Percentiles rank a stretch among this genome's conserved stretches.
phyloP scores from a whole-genome alignment of 23 red algal genomes.

The Gracilaria vermiculophylla region DNA sequence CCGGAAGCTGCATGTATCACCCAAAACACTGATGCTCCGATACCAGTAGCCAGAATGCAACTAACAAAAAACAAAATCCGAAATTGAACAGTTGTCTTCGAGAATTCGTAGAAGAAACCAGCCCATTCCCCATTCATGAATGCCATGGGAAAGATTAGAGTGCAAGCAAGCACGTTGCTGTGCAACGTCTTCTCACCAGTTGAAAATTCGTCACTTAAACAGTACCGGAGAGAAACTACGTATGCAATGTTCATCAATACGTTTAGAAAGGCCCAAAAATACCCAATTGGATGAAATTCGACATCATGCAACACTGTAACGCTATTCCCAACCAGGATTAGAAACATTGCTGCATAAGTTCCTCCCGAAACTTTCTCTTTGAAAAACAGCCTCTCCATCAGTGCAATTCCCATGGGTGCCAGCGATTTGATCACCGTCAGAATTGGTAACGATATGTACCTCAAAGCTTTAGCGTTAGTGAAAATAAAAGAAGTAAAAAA shows the following conservation, averaged over 20 bases:
- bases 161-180: slow-evolving; percentile 62
- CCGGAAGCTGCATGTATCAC: slow-evolving; percentile 73
- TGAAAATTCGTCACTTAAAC: slow-evolving; percentile 56
- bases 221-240: slow-evolving; percentile 58
- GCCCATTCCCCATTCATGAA: slow-evolving; percentile 58
- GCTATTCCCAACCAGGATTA: slow-evolving; percentile 56
- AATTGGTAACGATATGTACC: slow-evolving; percentile 87
- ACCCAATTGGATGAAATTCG: slow-evolving; percentile 71
- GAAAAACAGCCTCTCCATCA: slow-evolving; percentile 60
- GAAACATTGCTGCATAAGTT: slow-evolving; percentile 63
- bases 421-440: slow-evolving; percentile 78
- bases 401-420: slow-evolving; percentile 77
- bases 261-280: slow-evolving; percentile 82
- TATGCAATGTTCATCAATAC: slow-evolving; percentile 79
- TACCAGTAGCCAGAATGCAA: slow-evolving; percentile 65
- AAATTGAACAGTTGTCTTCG: slow-evolving; percentile 27
- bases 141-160: slow-evolving; percentile 65
- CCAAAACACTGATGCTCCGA: slow-evolving; percentile 86
- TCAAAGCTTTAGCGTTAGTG: slow-evolving; percentile 74
- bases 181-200: slow-evolving; percentile 67
- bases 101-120: slow-evolving; percentile 37
- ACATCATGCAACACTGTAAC: slow-evolving; percentile 76
- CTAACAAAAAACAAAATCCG: slow-evolving; percentile 57
- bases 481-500: slow-evolving; percentile 91
- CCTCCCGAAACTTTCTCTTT: slow-evolving; percentile 47